Percentiles rank a stretch among this genome's conserved stretches.
phyloP scores from a whole-genome alignment of 192 early-diverging fungal species.

The Coemansia sp. region DNA sequence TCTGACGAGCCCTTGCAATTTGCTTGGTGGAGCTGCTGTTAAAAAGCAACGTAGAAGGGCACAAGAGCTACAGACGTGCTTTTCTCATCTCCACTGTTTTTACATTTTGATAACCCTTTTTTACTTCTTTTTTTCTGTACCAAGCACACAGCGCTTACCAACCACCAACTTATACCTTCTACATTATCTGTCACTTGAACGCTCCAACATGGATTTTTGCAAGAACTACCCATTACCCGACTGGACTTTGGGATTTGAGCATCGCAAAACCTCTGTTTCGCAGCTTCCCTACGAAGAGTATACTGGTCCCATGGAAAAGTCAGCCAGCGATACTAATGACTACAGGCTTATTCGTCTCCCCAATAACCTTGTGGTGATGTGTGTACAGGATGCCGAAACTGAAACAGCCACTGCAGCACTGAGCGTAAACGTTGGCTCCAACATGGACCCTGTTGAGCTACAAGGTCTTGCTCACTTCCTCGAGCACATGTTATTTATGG shows the following conservation, averaged over 20 bases:
- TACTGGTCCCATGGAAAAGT: constrained; percentile 35
- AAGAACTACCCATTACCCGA: constrained; percentile 8
- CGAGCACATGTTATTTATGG: constrained; percentile 70
- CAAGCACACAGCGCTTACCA: not conserved
- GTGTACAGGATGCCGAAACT: constrained; percentile 62
- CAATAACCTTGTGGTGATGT: constrained; percentile 62
- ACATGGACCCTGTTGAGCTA: constrained; percentile 62
- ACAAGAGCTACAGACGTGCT: no score
- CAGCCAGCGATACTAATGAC: constrained; percentile 57
- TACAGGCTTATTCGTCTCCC: constrained; percentile 60
- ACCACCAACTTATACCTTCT: not conserved
- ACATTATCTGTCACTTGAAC: not conserved
- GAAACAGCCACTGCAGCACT: constrained; percentile 61
- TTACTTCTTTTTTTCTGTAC: not conserved
- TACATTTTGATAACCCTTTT: not conserved
- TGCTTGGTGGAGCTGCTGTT: not conserved
- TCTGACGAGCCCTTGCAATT: not conserved
- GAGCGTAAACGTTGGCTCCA: constrained; percentile 65
- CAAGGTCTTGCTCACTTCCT: constrained; percentile 70
- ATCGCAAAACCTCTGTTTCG: not conserved
- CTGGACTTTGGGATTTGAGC: constrained; percentile 11
- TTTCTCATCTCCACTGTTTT: not conserved
- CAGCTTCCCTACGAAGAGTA: constrained; percentile 15
- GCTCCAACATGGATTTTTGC: not conserved
- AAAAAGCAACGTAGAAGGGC: not conserved